Base-by-base conservation (phyloP, 176 grass and related monocot genomes). In the Phragmites australis region DNA sequence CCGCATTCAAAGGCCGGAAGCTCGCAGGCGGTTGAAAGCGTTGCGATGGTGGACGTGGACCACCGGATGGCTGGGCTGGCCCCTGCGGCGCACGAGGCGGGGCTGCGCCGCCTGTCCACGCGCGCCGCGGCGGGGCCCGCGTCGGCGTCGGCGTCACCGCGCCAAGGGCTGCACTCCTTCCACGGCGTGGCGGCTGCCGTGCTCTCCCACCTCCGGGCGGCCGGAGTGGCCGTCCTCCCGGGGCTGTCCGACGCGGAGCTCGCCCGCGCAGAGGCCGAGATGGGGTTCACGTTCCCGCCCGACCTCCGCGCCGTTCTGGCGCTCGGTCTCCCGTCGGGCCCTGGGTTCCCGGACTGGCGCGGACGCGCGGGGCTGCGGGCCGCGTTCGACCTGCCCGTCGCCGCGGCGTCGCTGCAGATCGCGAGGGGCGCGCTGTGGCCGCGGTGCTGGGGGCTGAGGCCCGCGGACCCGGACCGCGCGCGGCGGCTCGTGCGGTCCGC, bases 231-330 rank as follows among this genome's bases (percentile, higher is more conserved):
- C 40, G 18, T 94, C 61, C 84, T 73, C 7, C 87, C 86, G 1
- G 93, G 93, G 9, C 90, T 99, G 29, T 60, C 90, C 1, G 97
- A 99, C 41, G 16, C 75, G 6, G 90, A 99, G 86, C 56, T 99
- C 43, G 70, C 86, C 25, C 90, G 91, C 22, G 78, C 82, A 3
- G 96, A 99, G 79, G 92, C 96, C 48, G 88, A 90, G 74, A 42
- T 98, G 29, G 88, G 88, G 0, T 93, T 98, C 88, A 80, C 84
- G 15, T 98, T 98, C 83, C 96, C 92, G 21, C 96, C 96, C 0
- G 96, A 98, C 88, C 92, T 98, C 68, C 88, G 92, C 53, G 92
- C 96, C n/a, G 85, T 98, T 0, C 88, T 98, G 46, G 85, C 86
- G 1, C 86, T 88, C 2, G 90, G 87, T 6, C 71, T 98, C 0